Base-by-base conservation (phyloP, 768 basidiomycete species). In the Hygrocybe punicea region DNA sequence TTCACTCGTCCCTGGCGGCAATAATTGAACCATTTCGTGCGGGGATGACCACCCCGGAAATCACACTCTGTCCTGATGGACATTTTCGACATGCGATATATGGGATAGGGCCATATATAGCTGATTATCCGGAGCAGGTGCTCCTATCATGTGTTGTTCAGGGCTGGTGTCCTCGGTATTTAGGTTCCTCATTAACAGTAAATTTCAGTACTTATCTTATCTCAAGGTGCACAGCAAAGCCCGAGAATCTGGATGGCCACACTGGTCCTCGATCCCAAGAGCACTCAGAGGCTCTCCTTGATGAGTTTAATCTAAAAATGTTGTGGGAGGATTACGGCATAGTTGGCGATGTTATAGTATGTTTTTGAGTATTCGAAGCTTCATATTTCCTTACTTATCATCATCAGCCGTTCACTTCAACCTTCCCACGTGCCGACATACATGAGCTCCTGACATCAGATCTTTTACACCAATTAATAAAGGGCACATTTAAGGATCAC, bases 101-200 rank as follows among this genome's bases (percentile, higher is more conserved):
- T 60, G 65, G 63, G 1, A 49, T 78, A 2, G 71, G 69, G 1
- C 65, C 71, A 2, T 74, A 73, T 35, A 76, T 78, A 58, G 72
- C 73, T 0, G 71, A 78, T 54, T 76, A 78, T 47, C 76, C 71
- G 0, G 73, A 77, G 53, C 73, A 76, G 57, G 65, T 60, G 1
- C 51, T 69, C 2, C 54, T 75, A 0, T 60, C 69, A 3, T 66
- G 72, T 37, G 59, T 73, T 40, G 66, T 76, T 0, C 68, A 70
- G 46, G 65, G 63, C 2, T 76, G 73, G 74, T 78, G 76, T 57
- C 29, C 19, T 42, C 19, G 6, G 40, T 42, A 42, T 42, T 42
- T 42, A 42, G 40, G 16, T 42, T 42, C 14, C 16, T 16, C 19
- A 42, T 21, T 42, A 42, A 21, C 19, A 42, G 40, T 42, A 42